A percentile compares a stretch with the other conserved stretches of the same genome.
phyloP scores from a whole-genome alignment of 2,329 filamentous ascomycete species.

The Dothideomycetes sp. region DNA sequence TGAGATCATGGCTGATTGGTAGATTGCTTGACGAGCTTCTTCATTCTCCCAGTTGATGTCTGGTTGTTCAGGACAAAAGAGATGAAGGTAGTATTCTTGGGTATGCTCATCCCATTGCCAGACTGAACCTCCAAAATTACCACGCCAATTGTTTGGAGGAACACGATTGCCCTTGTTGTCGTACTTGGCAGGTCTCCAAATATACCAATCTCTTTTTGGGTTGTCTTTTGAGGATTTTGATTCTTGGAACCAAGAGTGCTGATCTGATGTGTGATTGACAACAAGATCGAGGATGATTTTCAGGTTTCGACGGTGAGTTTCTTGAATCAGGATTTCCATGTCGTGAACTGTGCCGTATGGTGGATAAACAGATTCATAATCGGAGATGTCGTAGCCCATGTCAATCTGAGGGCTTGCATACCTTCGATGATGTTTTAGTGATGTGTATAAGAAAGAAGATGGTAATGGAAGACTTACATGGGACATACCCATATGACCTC shows the following conservation, averaged over 20 bases:
- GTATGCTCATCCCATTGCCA: constrained; percentile 67
- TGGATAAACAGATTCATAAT: constrained; percentile 57
- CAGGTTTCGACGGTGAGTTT: constrained; percentile 55
- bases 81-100: constrained; percentile 65
- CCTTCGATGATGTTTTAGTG: not conserved
- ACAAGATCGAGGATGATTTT: constrained; percentile 66
- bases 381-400: constrained; percentile 62
- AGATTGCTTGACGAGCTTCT: constrained; percentile 59
- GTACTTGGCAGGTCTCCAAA: constrained; percentile 40
- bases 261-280: constrained; percentile 66
- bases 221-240: constrained; percentile 42
- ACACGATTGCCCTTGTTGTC: constrained; percentile 48
- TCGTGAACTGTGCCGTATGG: constrained; percentile 60
- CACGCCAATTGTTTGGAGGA: constrained; percentile 67
- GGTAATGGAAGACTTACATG: constrained; percentile 32
- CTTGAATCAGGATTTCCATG: constrained; percentile 52
- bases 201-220: constrained; percentile 48
- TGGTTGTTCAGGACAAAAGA: constrained; percentile 69
- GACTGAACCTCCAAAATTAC: constrained; percentile 47
- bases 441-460: no score
- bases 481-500: constrained; percentile 61
- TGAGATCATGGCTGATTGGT: constrained; percentile 50
- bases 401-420: constrained; percentile 54
- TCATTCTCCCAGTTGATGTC: constrained; percentile 78
- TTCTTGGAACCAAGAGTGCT: constrained; percentile 50